Percentiles rank a stretch among this genome's conserved stretches.
phyloP scores from a whole-genome alignment of 2,329 filamentous ascomycete genomes.

The Botryosphaeria agaves region DNA sequence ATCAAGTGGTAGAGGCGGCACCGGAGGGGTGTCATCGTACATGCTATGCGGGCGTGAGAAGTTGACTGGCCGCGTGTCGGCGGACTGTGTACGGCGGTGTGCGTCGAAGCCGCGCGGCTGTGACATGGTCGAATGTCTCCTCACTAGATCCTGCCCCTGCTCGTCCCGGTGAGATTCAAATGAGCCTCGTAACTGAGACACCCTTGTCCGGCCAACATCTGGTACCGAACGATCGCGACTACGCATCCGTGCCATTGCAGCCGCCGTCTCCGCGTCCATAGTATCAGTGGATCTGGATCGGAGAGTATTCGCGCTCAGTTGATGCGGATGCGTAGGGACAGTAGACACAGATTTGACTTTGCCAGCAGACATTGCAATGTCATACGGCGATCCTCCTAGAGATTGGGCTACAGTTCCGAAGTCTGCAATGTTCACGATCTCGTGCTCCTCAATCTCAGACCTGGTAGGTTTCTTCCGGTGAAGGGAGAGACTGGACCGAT shows the following conservation, averaged over 20 bases:
- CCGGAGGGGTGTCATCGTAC: conserved; percentile 4
- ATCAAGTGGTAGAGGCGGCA: conserved; percentile 5
- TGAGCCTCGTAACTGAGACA: too few relatives aligned
- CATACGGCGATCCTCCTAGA: conserved; percentile 25
- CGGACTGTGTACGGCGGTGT: conserved; percentile 1
- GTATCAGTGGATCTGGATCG: conserved; percentile 14
- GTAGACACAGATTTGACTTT: conserved; percentile 6
- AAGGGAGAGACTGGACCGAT: too few relatives aligned
- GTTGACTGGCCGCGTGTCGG: conserved; percentile 1
- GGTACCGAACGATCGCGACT: conserved; percentile 14
- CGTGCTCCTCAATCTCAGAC: conserved; percentile 7
- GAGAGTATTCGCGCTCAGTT: conserved; percentile 13
- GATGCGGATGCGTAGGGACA: conserved; percentile 17
- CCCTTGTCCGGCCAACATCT: neutral
- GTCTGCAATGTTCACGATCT: conserved; percentile 8
- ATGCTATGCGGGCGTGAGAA: conserved; percentile 3
- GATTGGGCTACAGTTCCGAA: conserved; percentile 23
- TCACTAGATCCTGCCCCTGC: too few relatives aligned
- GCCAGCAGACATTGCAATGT: conserved; percentile 17
- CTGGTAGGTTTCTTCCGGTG: too few relatives aligned
- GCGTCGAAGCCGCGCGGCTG: conserved; percentile 2
- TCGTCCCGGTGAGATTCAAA: too few relatives aligned
- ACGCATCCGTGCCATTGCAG: conserved; percentile 16
- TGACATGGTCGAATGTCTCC: neutral
- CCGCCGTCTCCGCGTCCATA: conserved; percentile 18